These are phyloP conservation scores for Prunus salicina DNA, from an alignment of 306 rosid genomes.

Conservation along the genomic window DNA sequence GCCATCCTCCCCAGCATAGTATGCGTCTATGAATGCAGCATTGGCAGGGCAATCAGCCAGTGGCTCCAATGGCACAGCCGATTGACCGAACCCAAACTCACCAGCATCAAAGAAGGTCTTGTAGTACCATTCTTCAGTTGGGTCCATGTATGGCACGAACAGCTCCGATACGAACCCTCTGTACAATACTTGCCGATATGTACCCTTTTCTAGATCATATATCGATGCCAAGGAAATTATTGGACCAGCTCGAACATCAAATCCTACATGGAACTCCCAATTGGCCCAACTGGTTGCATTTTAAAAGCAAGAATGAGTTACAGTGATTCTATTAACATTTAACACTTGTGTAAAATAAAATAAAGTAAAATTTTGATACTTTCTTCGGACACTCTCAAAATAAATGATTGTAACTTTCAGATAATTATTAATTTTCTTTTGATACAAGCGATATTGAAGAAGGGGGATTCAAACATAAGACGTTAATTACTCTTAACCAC, in stretches of 20 bases:
- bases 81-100: conserved; percentile 57
- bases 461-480: no score
- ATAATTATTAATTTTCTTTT: no score
- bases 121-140: conserved; percentile 56
- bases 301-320: not conserved
- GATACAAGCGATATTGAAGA: no score
- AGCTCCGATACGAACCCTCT: conserved; percentile 56
- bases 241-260: conserved; percentile 48
- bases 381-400: no score
- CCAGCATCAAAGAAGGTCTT: conserved; percentile 49
- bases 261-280: conserved; percentile 43
- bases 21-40: conserved; percentile 52
- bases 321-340: no score
- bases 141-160: conserved; percentile 67
- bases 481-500: no score
- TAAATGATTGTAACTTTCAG: no score
- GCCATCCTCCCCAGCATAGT: conserved; percentile 36
- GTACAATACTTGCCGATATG: conserved; percentile 47
- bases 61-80: conserved; percentile 40
- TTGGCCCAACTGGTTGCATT: conserved; percentile 55
- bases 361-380: no score
- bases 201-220: conserved; percentile 41
- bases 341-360: no score
- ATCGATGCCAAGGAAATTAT: conserved; percentile 58
- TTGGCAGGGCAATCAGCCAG: conserved; percentile 53